Percentiles rank a stretch among this genome's conserved stretches.
Conservation (phyloP, 257 asterid genomes). For the Verbascum thapsus region DNA sequence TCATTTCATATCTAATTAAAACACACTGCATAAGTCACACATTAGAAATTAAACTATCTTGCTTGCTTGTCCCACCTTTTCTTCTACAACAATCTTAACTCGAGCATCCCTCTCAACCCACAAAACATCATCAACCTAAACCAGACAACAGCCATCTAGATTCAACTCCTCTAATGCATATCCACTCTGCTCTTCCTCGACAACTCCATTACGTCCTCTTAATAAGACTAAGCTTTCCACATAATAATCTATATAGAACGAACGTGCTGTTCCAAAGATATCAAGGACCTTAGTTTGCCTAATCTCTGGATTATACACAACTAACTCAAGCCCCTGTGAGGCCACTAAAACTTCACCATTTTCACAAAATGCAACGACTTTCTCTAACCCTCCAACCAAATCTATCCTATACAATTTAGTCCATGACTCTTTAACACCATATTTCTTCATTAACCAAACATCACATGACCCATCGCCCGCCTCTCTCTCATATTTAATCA, state of each 20-base stretch:
- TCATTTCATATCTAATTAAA: conserved; percentile 6
- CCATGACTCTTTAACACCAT: conserved; percentile 60
- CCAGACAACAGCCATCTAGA: conserved; percentile 4
- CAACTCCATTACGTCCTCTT: conserved; percentile 17
- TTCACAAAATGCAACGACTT: conserved; percentile 46
- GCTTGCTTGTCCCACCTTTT: conserved; percentile 4
- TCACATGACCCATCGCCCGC: conserved; percentile 27
- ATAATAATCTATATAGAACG: conserved; percentile 44
- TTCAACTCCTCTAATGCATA: conserved; percentile 5
- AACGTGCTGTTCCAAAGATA: conserved; percentile 40
- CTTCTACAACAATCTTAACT: neutral
- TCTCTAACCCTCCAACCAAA: conserved; percentile 28
- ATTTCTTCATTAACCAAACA: conserved; percentile 65
- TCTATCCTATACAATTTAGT: conserved; percentile 44
- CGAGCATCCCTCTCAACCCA: neutral
- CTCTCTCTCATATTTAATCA: conserved; percentile 29
- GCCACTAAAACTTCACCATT: conserved; percentile 48
- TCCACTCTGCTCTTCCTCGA: neutral
- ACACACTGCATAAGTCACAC: neutral
- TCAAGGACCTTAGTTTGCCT: conserved; percentile 32
- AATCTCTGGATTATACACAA: conserved; percentile 35
- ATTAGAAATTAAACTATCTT: neutral
- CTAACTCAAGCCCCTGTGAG: conserved; percentile 32
- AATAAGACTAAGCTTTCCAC: conserved; percentile 52
- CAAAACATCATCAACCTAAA: neutral